phyloP scores from a whole-genome alignment of 371 early-diverging fungal genomes.

The Saksenaea vasiformis region DNA sequence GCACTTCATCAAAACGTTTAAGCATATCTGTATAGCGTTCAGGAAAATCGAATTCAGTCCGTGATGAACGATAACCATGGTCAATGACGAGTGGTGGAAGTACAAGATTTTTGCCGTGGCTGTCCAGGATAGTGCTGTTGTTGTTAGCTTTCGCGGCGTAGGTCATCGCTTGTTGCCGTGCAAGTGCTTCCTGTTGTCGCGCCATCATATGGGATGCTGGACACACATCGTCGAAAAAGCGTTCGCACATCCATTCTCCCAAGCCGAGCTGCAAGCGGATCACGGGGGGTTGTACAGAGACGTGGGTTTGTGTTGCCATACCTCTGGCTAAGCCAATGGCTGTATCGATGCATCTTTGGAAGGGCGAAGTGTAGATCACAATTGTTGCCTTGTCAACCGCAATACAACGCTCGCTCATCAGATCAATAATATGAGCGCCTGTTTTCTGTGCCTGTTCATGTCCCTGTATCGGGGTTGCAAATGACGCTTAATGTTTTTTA shows the following conservation, averaged over 20 bases:
- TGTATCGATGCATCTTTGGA: slow-evolving; percentile 52
- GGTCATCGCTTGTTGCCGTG: slow-evolving; percentile 33
- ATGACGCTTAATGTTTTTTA: not conserved
- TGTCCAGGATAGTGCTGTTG: not conserved
- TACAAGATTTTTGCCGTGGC: not conserved
- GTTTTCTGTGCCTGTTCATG: slow-evolving; percentile 35
- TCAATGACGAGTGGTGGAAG: slow-evolving; percentile 22
- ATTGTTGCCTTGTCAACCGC: slow-evolving; percentile 21
- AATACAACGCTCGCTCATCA: slow-evolving; percentile 23
- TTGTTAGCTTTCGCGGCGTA: slow-evolving; percentile 25
- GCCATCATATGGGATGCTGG: slow-evolving; percentile 31
- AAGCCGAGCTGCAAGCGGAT: slow-evolving; percentile 40
- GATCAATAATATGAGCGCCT: slow-evolving; percentile 21
- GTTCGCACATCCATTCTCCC: slow-evolving; percentile 51
- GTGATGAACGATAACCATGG: slow-evolving; percentile 24
- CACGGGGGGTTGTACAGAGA: slow-evolving; percentile 14
- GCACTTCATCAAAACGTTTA: slow-evolving; percentile 24
- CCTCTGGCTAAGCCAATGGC: slow-evolving; percentile 35
- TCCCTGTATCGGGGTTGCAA: slow-evolving; percentile 17
- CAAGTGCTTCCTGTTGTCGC: slow-evolving; percentile 37
- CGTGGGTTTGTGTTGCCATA: slow-evolving; percentile 9
- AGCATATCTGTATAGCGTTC: slow-evolving; percentile 39
- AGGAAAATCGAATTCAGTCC: slow-evolving; percentile 33
- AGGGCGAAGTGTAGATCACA: slow-evolving; percentile 46
- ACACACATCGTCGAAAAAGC: slow-evolving; percentile 40